Conservation (phyloP, 257 asterid species). For the Euphrasia confusa region DNA sequence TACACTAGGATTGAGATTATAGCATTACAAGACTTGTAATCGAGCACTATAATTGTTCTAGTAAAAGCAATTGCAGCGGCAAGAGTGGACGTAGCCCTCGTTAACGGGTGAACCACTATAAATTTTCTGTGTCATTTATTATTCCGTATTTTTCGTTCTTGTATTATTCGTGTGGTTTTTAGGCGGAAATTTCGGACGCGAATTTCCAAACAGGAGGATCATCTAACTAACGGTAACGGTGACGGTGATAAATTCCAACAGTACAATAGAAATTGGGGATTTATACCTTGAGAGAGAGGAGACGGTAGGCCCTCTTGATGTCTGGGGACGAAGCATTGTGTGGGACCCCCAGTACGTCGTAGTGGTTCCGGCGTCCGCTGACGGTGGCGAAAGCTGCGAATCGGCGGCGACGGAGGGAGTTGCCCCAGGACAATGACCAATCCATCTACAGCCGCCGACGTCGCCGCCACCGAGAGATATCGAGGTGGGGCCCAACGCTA, state of each 20-base stretch:
- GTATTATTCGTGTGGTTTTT: no score
- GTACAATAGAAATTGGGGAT: neutral
- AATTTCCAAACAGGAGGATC: no score
- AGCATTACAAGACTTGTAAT: no score
- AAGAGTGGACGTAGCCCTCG: no score
- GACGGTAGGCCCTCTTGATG: slow-evolving; percentile 68
- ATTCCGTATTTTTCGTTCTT: no score
- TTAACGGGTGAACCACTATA: no score
- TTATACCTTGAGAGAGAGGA: slow-evolving; percentile 83
- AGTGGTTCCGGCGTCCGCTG: slow-evolving; percentile 50
- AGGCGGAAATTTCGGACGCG: no score
- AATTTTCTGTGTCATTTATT: no score
- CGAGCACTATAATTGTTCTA: no score
- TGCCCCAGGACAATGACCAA: slow-evolving; percentile 17
- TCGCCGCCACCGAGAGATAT: slow-evolving; percentile 41
- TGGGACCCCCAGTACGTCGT: slow-evolving; percentile 59
- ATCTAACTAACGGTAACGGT: neutral
- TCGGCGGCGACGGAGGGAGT: slow-evolving; percentile 26
- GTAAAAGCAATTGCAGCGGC: no score
- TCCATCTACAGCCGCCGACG: slow-evolving; percentile 28
- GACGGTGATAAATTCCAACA: no score
- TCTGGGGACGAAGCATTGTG: slow-evolving; percentile 52
- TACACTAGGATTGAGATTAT: no score
- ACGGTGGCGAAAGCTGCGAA: slow-evolving; percentile 37
- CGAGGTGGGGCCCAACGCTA: slow-evolving; percentile 41